Base-by-base conservation (phyloP, 225 moss, liverwort and hornwort genomes). In the Polytrichum formosum region DNA sequence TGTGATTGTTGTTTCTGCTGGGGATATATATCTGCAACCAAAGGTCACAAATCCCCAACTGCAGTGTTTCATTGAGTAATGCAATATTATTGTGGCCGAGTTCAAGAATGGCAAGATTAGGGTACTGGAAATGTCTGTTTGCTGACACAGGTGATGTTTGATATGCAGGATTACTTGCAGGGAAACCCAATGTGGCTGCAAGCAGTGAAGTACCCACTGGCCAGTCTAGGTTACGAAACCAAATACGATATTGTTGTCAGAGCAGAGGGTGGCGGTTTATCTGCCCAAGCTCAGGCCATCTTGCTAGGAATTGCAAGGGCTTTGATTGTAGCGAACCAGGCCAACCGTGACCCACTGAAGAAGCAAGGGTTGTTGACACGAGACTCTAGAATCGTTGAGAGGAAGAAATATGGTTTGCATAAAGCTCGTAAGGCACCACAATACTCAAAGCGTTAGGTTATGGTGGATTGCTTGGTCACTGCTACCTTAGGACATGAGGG, bases 351-450 rank as follows among this genome's bases (percentile, higher is more conserved):
- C 71, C 88, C 84, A 22, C 78, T 88, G 4, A 88, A 85, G 72
- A 88, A 84, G 61, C 88, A 88, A 61, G 87, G 87, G 68, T 69
- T 88, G 54, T 74, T 88, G 59, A 88, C 87, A 30, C 69, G 82
- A 72, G 84, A 88, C 61, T 84, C 82, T 1, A 81, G 84, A 73
- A 82, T 84, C 23, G 84, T 88, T 62, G 88, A 88, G 75, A 84
- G 88, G 75, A 88, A 84, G 80, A 88, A 84, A 61, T 88, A 88
- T 35, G 88, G 88, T 10, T 69, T 88, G 58, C 81, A 84, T 70
- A 88, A 88, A 75, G 84, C 84, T 16, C 88, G 83, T 5, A 88
- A 88, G 66, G 84, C 84, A 53, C 88, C 88, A 72, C 88, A 88
- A 76, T 88, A 74, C 72, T 88, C 88, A 31, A 84, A 88, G 74